Base-by-base conservation (phyloP, 129 eudicot genomes). In the Apium graveolens region DNA sequence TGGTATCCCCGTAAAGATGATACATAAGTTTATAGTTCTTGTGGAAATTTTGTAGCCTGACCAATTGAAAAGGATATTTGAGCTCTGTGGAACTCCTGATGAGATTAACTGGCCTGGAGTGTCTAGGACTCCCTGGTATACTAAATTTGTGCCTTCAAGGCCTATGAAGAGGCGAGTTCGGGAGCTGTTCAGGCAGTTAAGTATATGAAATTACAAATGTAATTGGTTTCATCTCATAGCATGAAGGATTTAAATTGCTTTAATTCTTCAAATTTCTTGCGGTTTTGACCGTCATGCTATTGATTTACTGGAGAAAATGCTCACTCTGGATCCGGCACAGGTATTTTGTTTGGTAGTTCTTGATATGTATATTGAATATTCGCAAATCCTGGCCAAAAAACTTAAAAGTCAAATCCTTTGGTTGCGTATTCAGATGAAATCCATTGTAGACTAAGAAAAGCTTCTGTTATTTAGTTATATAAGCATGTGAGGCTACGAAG, bases 71-170 rank as follows among this genome's bases (percentile, higher is more conserved):
- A 95, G 88, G 79, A 95, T 95, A 62, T 91, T 84, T 72, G 92
- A 95, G 85, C 84, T 91, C 38, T 95, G 96, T 83, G 98, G 98
- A 57, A 86, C 92, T 78, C 96, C 98, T 66, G 91, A 84, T 62
- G 98, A 95, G 89, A 78, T 70, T 13, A 91, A 82, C 78, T 95
- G 98, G 98, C 98, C 97, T 69, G 98, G 97, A 75, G 96, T 91
- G 60, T 90, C 96, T 26, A 87, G 82, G 86, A 90, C 86, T 53
- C 94, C 89, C 24, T 88, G 89, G 93, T 95, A 91, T 75, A 82
- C 55, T 81, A 95, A 90, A 82, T 90, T 84, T 72, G 90, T 86
- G 80, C 96, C 96, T 41, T 75, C 86, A 32, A 88, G 89, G 76
- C 91, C 83, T 72, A 78, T 88, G 92, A 90, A 89, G 80, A 88